Percentiles rank a stretch among this genome's conserved stretches.
These are phyloP conservation scores for Monosporozyma aerobia DNA, from an alignment of 805 yeast species.

Conservation along the genomic window DNA sequence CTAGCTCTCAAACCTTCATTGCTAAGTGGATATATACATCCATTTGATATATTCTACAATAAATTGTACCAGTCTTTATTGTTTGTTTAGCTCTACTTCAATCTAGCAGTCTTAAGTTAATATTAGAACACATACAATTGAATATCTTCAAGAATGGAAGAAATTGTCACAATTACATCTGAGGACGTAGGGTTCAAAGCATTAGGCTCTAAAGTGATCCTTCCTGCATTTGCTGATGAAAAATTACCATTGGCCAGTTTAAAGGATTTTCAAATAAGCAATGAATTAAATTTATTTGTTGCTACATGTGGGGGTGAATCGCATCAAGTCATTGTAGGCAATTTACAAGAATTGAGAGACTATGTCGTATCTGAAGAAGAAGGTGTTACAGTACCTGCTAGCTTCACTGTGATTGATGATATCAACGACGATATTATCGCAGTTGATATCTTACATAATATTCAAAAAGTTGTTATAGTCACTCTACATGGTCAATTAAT, in stretches of 20 bases:
- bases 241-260: constrained; percentile 28
- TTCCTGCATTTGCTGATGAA: constrained; percentile 32
- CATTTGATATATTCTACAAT: neutral
- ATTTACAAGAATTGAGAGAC: constrained; percentile 27
- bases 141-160: neutral
- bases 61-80: neutral
- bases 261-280: constrained; percentile 33
- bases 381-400: neutral
- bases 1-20: neutral
- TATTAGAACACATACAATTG: neutral
- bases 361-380: constrained; percentile 17
- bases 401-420: neutral
- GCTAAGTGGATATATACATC: neutral
- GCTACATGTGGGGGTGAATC: constrained; percentile 29
- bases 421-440: neutral
- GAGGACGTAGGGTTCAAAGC: constrained; percentile 40
- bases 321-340: constrained; percentile 30
- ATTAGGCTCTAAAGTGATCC: constrained; percentile 26
- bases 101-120: neutral
- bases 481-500: neutral
- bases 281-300: constrained; percentile 27
- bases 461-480: neutral
- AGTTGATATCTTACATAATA: neutral
- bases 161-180: constrained; percentile 17
- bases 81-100: neutral